Conservation (phyloP, 208 protist species). For the Trypanosoma avium region DNA sequence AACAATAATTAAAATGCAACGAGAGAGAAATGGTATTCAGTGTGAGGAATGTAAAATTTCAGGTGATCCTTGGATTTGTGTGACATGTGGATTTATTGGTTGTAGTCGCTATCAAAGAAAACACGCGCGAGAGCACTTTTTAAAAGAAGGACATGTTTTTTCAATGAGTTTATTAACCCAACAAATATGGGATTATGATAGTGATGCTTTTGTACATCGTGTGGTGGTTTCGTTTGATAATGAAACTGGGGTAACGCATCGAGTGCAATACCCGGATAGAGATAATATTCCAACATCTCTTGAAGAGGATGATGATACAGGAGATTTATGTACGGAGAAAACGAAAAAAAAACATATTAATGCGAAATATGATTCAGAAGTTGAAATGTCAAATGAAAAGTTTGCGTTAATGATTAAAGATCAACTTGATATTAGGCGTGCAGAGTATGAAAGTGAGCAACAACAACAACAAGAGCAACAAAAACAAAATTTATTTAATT, state of each 20-base stretch:
- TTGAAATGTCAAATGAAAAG: conserved; percentile 69
- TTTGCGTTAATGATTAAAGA: conserved; percentile 80
- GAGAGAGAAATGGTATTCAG: conserved; percentile 21
- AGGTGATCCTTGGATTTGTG: conserved; percentile 88
- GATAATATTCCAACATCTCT: conserved; percentile 35
- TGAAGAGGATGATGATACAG: conserved; percentile 1
- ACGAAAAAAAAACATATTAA: conserved; percentile 74
- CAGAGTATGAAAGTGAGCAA: conserved; percentile 43
- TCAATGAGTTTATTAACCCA: conserved; percentile 90
- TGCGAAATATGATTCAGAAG: conserved; percentile 80
- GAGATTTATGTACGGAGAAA: conserved; percentile 27
- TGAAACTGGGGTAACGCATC: conserved; percentile 51
- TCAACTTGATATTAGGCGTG: conserved; percentile 64
- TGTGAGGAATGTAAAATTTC: conserved; percentile 69
- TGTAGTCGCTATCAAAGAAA: conserved; percentile 91
- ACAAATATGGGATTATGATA: conserved; percentile 93
- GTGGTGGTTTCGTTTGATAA: conserved; percentile 67
- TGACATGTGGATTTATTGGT: conserved; percentile 91
- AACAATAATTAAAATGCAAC: conserved; percentile 34
- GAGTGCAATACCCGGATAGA: conserved; percentile 72
- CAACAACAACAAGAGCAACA: conserved; percentile 1
- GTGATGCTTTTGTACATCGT: conserved; percentile 88
- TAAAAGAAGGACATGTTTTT: conserved; percentile 66
- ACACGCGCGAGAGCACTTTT: conserved; percentile 86
- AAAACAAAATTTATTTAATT: neutral